A percentile compares a stretch with the other conserved stretches of the same genome.
These are phyloP conservation scores for Coemansia aciculifera DNA, from an alignment of 192 early-diverging fungal species.

Conservation along the genomic window DNA sequence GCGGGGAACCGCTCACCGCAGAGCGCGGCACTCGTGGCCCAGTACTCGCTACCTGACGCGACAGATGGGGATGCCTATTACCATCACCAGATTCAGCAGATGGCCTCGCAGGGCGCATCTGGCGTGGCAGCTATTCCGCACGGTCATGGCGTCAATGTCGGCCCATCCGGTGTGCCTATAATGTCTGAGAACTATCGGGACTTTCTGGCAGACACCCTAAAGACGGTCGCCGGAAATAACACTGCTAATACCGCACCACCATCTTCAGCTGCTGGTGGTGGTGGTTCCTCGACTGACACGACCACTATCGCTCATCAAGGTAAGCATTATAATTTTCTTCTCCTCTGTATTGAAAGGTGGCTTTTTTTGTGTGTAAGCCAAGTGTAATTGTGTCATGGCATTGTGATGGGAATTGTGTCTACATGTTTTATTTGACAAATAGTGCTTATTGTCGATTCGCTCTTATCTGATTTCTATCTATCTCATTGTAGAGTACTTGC, in stretches of 20 bases:
- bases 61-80: neutral
- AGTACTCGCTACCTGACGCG: constrained; percentile 27
- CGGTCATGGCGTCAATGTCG: constrained; percentile 44
- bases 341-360: neutral
- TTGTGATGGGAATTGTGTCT: neutral
- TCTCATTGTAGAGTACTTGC: neutral
- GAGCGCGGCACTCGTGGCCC: constrained; percentile 45
- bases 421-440: neutral
- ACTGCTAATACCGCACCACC: neutral
- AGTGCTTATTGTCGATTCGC: constrained; percentile 1
- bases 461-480: neutral
- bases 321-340: neutral
- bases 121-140: constrained; percentile 29
- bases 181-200: constrained; percentile 34
- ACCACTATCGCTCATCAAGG: neutral
- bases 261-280: neutral
- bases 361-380: neutral
- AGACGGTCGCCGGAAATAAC: constrained; percentile 21
- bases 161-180: constrained; percentile 24
- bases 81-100: neutral
- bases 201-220: constrained; percentile 32
- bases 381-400: neutral
- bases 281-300: neutral
- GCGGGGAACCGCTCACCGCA: constrained; percentile 31
- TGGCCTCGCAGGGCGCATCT: neutral